Evolutionary conservation across 345 rosid genomes (phyloP).

Genomic region (thale cress (Arabidopsis thaliana)): TAIR10.1 NC_003070.9:5756001-5756500

Average conservation of each 20-base stretch:
- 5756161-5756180: slow-evolving; percentile 80
- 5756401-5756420: slow-evolving; percentile 48
- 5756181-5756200: slow-evolving; percentile 92
- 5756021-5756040: slow-evolving; percentile 10
- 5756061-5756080: neutral
- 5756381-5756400: slow-evolving; percentile 1
- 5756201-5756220: slow-evolving; percentile 92
- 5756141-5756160: slow-evolving; percentile 67
- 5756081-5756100: neutral
- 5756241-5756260: slow-evolving; percentile 59
- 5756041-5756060: neutral
- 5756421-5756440: slow-evolving; percentile 36
- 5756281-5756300: slow-evolving; percentile 60
- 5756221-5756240: slow-evolving; percentile 81
- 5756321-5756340: neutral
- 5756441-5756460: slow-evolving; percentile 49
- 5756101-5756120: neutral
- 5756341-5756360: slow-evolving; percentile 2
- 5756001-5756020: neutral
- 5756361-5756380: neutral
- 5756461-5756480: slow-evolving; percentile 48
- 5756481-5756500: slow-evolving; percentile 53
- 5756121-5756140: slow-evolving; percentile 27
- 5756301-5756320: slow-evolving; percentile 1
- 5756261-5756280: slow-evolving; percentile 48